Evolutionary conservation across 225 moss, liverwort and hornwort genomes (phyloP).

Genomic region (Pleurozium schreberi): DNA sequence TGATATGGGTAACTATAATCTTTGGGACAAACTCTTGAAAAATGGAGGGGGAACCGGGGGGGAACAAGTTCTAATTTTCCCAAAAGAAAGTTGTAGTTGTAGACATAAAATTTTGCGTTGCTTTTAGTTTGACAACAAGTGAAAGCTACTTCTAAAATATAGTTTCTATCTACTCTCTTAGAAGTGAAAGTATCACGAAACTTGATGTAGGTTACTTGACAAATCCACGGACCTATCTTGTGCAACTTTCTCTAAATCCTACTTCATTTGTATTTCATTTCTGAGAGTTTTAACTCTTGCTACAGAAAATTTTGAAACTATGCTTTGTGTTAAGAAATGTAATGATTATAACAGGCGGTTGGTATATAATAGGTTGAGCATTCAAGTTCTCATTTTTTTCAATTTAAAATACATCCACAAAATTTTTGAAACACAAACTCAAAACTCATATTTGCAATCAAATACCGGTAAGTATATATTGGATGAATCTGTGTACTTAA

Average conservation of each 20-base stretch:
- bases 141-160: too few species aligned
- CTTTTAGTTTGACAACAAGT: not conserved
- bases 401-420: not conserved
- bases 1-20: not conserved
- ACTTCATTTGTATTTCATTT: not conserved
- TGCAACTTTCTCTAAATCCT: too few species aligned
- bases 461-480: not conserved
- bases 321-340: too few species aligned
- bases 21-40: rapidly evolving
- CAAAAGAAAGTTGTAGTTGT: too few species aligned
- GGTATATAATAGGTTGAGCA: not conserved
- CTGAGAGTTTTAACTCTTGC: not conserved
- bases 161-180: not conserved
- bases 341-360: not conserved
- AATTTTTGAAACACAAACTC: not conserved
- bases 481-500: not conserved
- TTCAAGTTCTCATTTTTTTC: not conserved
- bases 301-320: not conserved
- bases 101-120: too few species aligned
- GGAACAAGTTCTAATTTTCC: too few species aligned
- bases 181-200: not conserved
- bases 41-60: too few species aligned
- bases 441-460: not conserved
- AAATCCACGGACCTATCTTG: rapidly evolving
- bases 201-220: too few species aligned